Evolutionary conservation across 2,329 filamentous ascomycete species (phyloP), one percentile per base, ranked within the genome.

Genomic region (Alternaria consortialis): DNA sequence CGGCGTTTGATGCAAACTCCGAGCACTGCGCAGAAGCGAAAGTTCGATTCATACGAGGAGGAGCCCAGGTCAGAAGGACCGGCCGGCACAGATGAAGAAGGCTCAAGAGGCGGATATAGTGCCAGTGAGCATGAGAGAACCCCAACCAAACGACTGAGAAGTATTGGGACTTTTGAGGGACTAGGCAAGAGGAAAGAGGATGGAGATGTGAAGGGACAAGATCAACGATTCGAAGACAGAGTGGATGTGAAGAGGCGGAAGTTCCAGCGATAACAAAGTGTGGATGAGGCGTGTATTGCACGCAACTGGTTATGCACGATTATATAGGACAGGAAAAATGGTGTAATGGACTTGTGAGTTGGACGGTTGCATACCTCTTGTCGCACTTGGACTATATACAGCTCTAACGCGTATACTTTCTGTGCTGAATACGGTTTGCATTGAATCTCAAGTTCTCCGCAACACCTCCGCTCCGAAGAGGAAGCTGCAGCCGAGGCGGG

Each of bases 21-120:
- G 5, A 72, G 69, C 39, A 77, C 73, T 13, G 66, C 74, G n/a
- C 72, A 75, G 50, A 77, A 77, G 58, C 71, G 75, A 40, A 77
- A 77, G 61, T 72, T 67, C 51, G 62, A 73, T 48, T 67, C 65
- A 4, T 68, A 72, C 23, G 74, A 71, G 32, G 67, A 69, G n/a
- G 67, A 67, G 11, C 59, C 64, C 4, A 63, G 42, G 15, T 63
- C 67, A 58, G 71, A 63, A 11, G 68, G 60, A 25, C 59, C 64
- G 3, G 62, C 50, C 17, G 69, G 68, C 2, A 57, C 54, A 9
- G 72, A 70, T 12, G 60, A 64, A 17, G 64, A 67, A 15, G 44
- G 51, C 17, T 58, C 51, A 44, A 58, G 40, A 34, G 58, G 58
- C 40, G 56, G 57, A 55, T 54, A 48, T 9, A 53, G 58, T 50